A percentile compares a stretch with the other conserved stretches of the same genome.
These are phyloP conservation scores for Pseudogymnoascus sp. DNA, from an alignment of 2,329 filamentous ascomycete genomes.

Conservation along the genomic window DNA sequence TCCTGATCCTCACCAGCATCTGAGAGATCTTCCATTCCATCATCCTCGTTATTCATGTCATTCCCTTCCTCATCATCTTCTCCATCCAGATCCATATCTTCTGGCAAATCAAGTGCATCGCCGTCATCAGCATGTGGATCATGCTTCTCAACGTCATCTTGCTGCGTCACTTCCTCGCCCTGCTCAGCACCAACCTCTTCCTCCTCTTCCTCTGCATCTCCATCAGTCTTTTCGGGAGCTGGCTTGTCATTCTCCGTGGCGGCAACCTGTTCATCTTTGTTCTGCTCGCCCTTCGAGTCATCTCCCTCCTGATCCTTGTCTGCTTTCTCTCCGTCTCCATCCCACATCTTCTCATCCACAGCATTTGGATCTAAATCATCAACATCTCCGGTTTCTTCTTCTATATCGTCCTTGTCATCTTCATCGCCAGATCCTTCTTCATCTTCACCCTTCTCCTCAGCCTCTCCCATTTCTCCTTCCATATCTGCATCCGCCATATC, in stretches of 20 bases:
- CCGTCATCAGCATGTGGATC: constrained; percentile 61
- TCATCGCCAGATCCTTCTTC: constrained; percentile 54
- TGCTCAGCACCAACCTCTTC: constrained; percentile 47
- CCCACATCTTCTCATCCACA: constrained; percentile 99
- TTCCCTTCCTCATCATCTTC: constrained; percentile 43
- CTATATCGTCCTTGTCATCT: constrained; percentile 65
- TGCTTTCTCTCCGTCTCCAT: constrained; percentile 69
- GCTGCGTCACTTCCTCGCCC: constrained; percentile 43
- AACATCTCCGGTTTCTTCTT: constrained; percentile 84
- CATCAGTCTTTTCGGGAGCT: constrained; percentile 35
- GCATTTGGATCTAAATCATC: constrained; percentile 83
- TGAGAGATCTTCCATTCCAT: constrained; percentile 29
- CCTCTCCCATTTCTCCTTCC: constrained; percentile 72
- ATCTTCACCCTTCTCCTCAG: constrained; percentile 52
- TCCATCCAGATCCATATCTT: constrained; percentile 63
- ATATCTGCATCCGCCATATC: constrained; percentile 89
- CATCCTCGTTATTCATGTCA: constrained; percentile 38
- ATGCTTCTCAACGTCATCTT: constrained; percentile 52
- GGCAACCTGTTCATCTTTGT: constrained; percentile 43
- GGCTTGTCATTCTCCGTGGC: constrained; percentile 52
- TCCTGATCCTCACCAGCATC: constrained; percentile 22
- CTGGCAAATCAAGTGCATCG: constrained; percentile 59
- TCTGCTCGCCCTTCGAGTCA: constrained; percentile 60
- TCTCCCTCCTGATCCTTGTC: constrained; percentile 76
- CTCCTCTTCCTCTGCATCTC: constrained; percentile 42